Evolutionary conservation across 1,139 yeast genomes (phyloP).

Genomic region (Hemisphaericaspora lyxosophila): DNA sequence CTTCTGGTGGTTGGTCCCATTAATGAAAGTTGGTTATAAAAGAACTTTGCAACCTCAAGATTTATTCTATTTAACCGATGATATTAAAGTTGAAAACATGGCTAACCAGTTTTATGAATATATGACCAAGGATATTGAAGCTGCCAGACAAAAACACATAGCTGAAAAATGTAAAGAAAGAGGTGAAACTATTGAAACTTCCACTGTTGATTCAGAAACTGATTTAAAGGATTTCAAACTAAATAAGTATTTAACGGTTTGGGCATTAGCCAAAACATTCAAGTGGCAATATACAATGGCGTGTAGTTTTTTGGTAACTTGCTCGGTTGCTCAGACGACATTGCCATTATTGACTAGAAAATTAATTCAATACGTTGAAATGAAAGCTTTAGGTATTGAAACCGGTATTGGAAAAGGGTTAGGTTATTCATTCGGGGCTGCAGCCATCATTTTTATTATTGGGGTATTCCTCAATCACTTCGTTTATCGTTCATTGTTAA

Average conservation of each 20-base stretch:
- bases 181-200: conserved; percentile 23
- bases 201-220: conserved; percentile 20
- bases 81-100: conserved; percentile 37
- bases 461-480: conserved; percentile 29
- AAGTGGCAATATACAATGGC: conserved; percentile 49
- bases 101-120: conserved; percentile 27
- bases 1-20: conserved; percentile 53
- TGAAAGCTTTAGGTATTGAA: conserved; percentile 22
- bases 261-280: conserved; percentile 58
- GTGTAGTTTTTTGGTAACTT: conserved; percentile 34
- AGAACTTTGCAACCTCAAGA: conserved; percentile 50
- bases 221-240: conserved; percentile 25
- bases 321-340: conserved; percentile 53
- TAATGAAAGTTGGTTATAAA: conserved; percentile 50
- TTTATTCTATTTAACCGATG: conserved; percentile 39
- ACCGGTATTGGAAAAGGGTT: conserved; percentile 29
- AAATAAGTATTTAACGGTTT: conserved; percentile 19
- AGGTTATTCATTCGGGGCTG: conserved; percentile 28
- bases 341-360: conserved; percentile 48
- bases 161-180: conserved; percentile 21
- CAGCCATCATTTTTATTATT: conserved; percentile 21
- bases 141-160: conserved; percentile 21
- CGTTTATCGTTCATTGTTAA: conserved; percentile 29
- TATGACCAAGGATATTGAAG: conserved; percentile 22
- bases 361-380: conserved; percentile 42